Base-by-base conservation (phyloP, 176 grass and related monocot genomes). In the Puya raimondii region DNA sequence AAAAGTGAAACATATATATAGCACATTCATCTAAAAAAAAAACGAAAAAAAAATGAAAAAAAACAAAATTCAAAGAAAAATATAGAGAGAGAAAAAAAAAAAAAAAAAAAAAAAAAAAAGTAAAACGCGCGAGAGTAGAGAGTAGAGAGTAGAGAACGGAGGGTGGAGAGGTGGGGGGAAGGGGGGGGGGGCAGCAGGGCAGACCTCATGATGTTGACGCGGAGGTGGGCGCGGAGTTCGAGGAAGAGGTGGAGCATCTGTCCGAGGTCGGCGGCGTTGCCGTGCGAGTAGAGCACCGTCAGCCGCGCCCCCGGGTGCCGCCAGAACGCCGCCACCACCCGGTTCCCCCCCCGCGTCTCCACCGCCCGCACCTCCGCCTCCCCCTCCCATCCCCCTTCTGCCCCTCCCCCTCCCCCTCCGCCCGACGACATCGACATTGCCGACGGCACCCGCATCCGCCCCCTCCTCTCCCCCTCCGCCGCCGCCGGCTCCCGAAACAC, bases 131-230 rank as follows among this genome's bases (percentile, higher is more conserved):
- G 4, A 42, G 29, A 42, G 6, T 5, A 42, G 33, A 42, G 33
- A 42, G 33, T 1, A 23, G 23, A 23, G 25, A 26, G 25, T n/a
- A n/a, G n/a, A n/a, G n/a, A n/a, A n/a, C n/a, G n/a, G n/a, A n/a
- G n/a, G n/a, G n/a, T n/a, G n/a, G n/a, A n/a, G n/a, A n/a, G n/a
- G n/a, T n/a, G n/a, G n/a, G n/a, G n/a, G n/a, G 23, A 1, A 23
- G 23, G 23, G 0, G 23, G 23, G 23, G 23, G 23, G 23, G 23
- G 17, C 1, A 15, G 26, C 1, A 21, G 12, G 59, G n/a, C n/a
- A n/a, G n/a, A 97, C 94, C 94, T 87, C 94, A 97, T 97, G 77
- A 97, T 89, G 73, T 97, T 97, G 86, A 97, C 79, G 71, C 90
- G 89, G 75, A 97, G 94, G 80, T 97, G 94, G n/a, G 84, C 53